These are phyloP conservation scores for Gyromitra esculenta DNA, from an alignment of 2,329 filamentous ascomycete genomes.

Conservation along the genomic window DNA sequence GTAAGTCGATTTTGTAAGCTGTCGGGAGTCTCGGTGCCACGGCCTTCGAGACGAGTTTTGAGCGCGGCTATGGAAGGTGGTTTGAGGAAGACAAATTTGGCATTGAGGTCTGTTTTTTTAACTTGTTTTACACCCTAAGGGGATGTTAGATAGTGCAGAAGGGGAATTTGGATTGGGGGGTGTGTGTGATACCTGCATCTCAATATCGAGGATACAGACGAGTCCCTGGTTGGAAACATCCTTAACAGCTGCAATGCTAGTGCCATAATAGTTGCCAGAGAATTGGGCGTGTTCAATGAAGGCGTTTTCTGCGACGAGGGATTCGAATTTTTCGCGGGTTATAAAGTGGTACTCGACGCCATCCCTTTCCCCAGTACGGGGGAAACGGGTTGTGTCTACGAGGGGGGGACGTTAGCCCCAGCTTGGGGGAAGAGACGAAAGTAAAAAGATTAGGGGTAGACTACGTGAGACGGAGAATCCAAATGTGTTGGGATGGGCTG, in stretches of 20 bases:
- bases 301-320: constrained; percentile 69
- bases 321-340: constrained; percentile 65
- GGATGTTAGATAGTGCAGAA: not conserved
- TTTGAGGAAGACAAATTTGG: constrained; percentile 67
- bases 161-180: not conserved
- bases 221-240: constrained; percentile 66
- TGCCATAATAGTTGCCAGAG: constrained; percentile 67
- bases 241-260: constrained; percentile 67
- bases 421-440: not conserved
- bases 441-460: not conserved
- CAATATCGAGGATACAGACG: constrained; percentile 89
- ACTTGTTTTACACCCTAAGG: constrained; percentile 66
- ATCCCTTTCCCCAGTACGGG: constrained; percentile 65
- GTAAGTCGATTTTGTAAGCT: constrained; percentile 64
- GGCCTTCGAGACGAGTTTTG: constrained; percentile 62
- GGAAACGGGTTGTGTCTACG: constrained; percentile 66
- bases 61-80: constrained; percentile 62
- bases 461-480: constrained; percentile 66
- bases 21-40: constrained; percentile 64
- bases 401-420: not conserved
- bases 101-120: constrained; percentile 63
- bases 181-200: constrained; percentile 74
- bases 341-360: constrained; percentile 67
- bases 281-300: constrained; percentile 68
- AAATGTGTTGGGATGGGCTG: constrained; percentile 73